Evolutionary conservation across 2,329 filamentous ascomycete genomes (phyloP).

Genomic region (Cercospora sp.): DNA sequence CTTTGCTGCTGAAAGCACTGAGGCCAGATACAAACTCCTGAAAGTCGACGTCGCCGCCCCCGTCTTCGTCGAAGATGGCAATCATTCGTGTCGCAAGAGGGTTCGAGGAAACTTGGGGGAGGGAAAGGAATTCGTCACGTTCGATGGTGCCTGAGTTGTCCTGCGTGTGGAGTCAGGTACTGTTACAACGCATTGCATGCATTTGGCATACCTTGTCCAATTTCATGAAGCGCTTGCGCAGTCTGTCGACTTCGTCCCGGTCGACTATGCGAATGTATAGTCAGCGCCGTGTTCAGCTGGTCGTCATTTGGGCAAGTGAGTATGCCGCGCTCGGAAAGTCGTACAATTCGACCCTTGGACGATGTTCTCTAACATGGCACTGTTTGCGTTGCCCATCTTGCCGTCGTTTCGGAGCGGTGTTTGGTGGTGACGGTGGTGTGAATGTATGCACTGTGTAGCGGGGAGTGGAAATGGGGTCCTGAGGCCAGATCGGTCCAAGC

Average conservation of each 20-base stretch:
- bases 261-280: slow-evolving; percentile 65
- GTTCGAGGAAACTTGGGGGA: slow-evolving; percentile 97
- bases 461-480: slow-evolving; percentile 3
- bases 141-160: slow-evolving; percentile 98
- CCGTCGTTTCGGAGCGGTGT: slow-evolving; percentile 18
- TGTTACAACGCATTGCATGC: neutral
- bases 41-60: slow-evolving; percentile 96
- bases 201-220: slow-evolving; percentile 78
- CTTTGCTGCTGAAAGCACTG: slow-evolving; percentile 93
- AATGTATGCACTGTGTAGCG: neutral
- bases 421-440: neutral
- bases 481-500: slow-evolving; percentile 10
- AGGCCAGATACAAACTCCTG: slow-evolving; percentile 97
- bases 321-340: slow-evolving; percentile 36
- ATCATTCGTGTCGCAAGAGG: slow-evolving; percentile 98
- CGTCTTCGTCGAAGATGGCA: slow-evolving; percentile 98
- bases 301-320: neutral
- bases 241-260: slow-evolving; percentile 91
- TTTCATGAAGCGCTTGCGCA: slow-evolving; percentile 99
- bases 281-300: slow-evolving; percentile 20
- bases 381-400: slow-evolving; percentile 58
- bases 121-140: slow-evolving; percentile 94
- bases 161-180: slow-evolving; percentile 49
- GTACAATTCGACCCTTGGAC: slow-evolving; percentile 95
- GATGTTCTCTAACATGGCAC: slow-evolving; percentile 85